A percentile compares a stretch with the other conserved stretches of the same genome.
phyloP scores from a whole-genome alignment of 257 asterid genomes.

The Orobanche coerulescens region DNA sequence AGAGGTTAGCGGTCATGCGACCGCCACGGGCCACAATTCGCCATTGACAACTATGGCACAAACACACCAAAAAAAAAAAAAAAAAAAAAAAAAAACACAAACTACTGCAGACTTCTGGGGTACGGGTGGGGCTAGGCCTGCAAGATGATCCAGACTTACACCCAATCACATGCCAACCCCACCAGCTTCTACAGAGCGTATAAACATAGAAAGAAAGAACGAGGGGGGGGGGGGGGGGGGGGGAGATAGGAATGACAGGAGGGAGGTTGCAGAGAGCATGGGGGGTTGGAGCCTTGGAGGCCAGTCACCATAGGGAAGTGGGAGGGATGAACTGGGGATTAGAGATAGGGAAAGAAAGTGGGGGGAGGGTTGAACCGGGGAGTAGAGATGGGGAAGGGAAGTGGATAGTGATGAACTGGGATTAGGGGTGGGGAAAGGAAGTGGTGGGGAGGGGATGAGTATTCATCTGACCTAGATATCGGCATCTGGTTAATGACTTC shows the following conservation, averaged over 20 bases:
- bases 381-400: slow-evolving; percentile 18
- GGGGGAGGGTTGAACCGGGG: slow-evolving; percentile 28
- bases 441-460: slow-evolving; percentile 24
- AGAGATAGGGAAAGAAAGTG: background rate
- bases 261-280: slow-evolving; percentile 12
- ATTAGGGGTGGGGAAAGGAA: too few relatives aligned
- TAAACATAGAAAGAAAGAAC: slow-evolving; percentile 12
- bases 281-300: background rate
- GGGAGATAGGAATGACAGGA: background rate
- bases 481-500: slow-evolving; percentile 24
- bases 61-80: too few relatives aligned
- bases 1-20: too few relatives aligned
- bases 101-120: too few relatives aligned
- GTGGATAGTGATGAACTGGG: background rate
- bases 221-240: background rate
- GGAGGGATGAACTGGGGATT: background rate
- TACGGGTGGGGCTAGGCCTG: background rate
- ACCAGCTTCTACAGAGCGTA: slow-evolving; percentile 7
- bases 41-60: too few relatives aligned
- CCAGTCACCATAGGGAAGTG: background rate
- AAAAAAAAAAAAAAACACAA: too few relatives aligned
- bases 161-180: slow-evolving; percentile 17
- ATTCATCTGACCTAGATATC: slow-evolving; percentile 39
- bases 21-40: too few relatives aligned
- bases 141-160: slow-evolving; percentile 9